phyloP scores from a whole-genome alignment of 2,329 filamentous ascomycete species.

The Fusarium lyarnte region DNA sequence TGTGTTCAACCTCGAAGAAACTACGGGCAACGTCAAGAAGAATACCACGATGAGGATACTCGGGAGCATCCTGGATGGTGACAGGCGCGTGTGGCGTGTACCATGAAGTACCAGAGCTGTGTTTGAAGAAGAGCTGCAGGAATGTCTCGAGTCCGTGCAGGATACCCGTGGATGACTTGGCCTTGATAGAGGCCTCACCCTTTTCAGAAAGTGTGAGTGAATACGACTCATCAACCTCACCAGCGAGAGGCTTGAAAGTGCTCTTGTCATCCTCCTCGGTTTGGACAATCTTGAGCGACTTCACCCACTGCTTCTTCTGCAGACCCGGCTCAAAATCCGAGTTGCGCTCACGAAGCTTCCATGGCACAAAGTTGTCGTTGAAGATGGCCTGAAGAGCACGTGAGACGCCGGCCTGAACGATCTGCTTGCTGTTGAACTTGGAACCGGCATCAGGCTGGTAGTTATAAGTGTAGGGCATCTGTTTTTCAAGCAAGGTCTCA shows the following conservation, averaged over 20 bases:
- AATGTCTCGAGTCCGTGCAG: constrained; percentile 80
- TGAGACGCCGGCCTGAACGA: constrained; percentile 66
- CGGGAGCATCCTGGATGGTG: constrained; percentile 75
- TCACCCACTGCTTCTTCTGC: constrained; percentile 60
- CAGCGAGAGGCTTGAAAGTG: constrained; percentile 69
- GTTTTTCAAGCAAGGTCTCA: constrained; percentile 49
- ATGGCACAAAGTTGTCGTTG: constrained; percentile 75
- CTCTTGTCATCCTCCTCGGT: constrained; percentile 61
- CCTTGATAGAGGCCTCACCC: constrained; percentile 70
- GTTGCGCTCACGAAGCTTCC: constrained; percentile 76
- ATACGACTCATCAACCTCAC: constrained; percentile 80
- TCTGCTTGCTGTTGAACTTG: constrained; percentile 59
- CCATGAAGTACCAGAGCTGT: constrained; percentile 64
- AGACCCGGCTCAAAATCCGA: constrained; percentile 70
- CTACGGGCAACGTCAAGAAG: constrained; percentile 81
- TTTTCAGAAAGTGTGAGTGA: constrained; percentile 66
- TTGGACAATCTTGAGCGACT: constrained; percentile 70
- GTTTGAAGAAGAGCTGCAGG: constrained; percentile 80
- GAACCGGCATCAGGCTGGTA: constrained; percentile 53
- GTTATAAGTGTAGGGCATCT: constrained; percentile 60
- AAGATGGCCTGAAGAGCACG: constrained; percentile 73
- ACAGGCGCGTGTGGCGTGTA: constrained; percentile 80
- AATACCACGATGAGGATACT: constrained; percentile 80
- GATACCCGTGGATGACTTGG: constrained; percentile 73
- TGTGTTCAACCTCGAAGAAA: constrained; percentile 73